Percentiles rank a stretch among this genome's conserved stretches.
Conservation (phyloP, 208 protist genomes). For the Trypanosomatidae sp. region DNA sequence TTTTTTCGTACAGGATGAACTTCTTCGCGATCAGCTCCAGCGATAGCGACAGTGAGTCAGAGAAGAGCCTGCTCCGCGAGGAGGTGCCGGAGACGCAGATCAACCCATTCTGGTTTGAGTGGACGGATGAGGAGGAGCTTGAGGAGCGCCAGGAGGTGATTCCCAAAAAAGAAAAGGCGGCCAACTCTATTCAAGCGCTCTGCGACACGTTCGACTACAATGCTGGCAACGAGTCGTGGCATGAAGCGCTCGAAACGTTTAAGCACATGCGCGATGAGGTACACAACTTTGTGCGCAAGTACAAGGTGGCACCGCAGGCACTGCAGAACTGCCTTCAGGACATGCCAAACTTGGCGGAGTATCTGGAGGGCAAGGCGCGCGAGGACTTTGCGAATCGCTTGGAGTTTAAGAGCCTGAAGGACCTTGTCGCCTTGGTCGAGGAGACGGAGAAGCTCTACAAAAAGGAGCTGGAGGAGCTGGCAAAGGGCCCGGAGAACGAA, state of each 20-base stretch:
- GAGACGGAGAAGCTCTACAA: slow-evolving; percentile 26
- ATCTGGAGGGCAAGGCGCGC: slow-evolving; percentile 39
- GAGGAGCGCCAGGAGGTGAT: slow-evolving; percentile 56
- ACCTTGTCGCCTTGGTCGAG: slow-evolving; percentile 39
- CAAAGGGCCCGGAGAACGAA: slow-evolving; percentile 37
- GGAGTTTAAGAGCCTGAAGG: slow-evolving; percentile 60
- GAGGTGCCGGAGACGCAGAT: slow-evolving; percentile 54
- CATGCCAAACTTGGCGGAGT: slow-evolving; percentile 48
- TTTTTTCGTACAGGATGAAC: slow-evolving; percentile 25
- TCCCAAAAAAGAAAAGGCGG: slow-evolving; percentile 57
- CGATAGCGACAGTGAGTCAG: slow-evolving; percentile 57
- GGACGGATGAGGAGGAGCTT: slow-evolving; percentile 74
- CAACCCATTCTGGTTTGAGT: slow-evolving; percentile 72
- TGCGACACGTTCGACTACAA: slow-evolving; percentile 63
- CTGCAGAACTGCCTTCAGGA: slow-evolving; percentile 56
- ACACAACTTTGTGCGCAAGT: slow-evolving; percentile 36
- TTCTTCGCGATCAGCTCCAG: slow-evolving; percentile 40
- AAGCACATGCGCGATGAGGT: slow-evolving; percentile 33
- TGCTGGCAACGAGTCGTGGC: slow-evolving; percentile 34
- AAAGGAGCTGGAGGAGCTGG: slow-evolving; percentile 34
- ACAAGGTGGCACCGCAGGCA: slow-evolving; percentile 34
- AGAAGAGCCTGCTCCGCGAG: slow-evolving; percentile 47
- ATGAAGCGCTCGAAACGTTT: slow-evolving; percentile 35
- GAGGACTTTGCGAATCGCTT: slow-evolving; percentile 43
- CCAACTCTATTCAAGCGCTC: slow-evolving; percentile 46